Conservation (phyloP, 2,329 filamentous ascomycete genomes). For the Colletotrichum sp. region DNA sequence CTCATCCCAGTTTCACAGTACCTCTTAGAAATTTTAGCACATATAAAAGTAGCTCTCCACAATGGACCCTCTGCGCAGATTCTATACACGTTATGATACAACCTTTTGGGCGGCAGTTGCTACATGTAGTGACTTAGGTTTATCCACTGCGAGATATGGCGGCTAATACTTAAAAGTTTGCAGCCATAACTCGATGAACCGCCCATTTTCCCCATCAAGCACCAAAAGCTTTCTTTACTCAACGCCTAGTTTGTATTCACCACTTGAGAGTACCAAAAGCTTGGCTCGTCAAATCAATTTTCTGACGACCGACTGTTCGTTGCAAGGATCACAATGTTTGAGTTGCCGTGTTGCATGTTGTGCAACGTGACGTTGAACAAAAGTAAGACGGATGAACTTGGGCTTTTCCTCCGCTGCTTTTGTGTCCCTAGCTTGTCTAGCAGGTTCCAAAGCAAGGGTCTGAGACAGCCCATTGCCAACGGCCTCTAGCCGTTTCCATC, state of each 20-base stretch:
- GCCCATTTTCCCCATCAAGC: neutral
- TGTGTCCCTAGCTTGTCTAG: neutral
- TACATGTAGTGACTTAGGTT: neutral
- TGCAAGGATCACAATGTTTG: neutral
- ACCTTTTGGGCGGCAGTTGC: neutral
- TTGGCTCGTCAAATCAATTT: neutral
- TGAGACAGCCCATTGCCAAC: neutral
- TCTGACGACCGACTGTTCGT: neutral
- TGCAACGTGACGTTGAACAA: neutral
- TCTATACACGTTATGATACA: neutral
- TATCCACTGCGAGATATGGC: fast-evolving
- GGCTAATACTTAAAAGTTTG: fast-evolving
- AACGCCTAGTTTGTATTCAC: neutral
- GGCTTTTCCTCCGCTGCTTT: neutral
- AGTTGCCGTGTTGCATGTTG: neutral
- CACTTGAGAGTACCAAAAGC: neutral
- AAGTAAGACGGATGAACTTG: neutral
- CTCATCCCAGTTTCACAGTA: fast-evolving
- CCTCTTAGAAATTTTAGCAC: neutral
- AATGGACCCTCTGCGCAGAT: neutral
- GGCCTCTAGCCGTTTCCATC: neutral
- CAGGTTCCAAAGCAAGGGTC: neutral
- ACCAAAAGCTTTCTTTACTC: neutral
- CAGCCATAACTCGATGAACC: neutral
- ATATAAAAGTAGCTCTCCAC: neutral